Conservation (phyloP, 2,329 filamentous ascomycete genomes). For the Cladosporium sphaerospermum region DNA sequence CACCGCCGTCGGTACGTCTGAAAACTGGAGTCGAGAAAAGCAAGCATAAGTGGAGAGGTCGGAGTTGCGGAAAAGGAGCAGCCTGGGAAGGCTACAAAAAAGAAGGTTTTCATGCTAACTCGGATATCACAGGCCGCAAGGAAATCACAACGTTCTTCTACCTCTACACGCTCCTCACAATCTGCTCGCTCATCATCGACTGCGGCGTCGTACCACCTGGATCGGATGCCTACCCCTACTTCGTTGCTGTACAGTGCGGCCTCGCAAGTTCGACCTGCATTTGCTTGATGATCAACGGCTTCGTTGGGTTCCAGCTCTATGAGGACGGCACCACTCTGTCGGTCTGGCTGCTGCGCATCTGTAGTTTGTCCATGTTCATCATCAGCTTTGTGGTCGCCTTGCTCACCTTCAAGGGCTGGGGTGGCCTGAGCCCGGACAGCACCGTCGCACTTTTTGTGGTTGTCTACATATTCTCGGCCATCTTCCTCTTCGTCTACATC, state of each 20-base stretch:
- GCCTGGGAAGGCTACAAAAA: background rate
- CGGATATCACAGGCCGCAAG: conserved; percentile 49
- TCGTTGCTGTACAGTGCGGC: conserved; percentile 80
- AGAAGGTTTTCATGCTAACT: background rate
- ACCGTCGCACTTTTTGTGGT: conserved; percentile 87
- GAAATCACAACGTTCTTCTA: conserved; percentile 91
- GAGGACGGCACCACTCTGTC: conserved; percentile 92
- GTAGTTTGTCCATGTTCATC: conserved; percentile 73
- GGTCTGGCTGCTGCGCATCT: conserved; percentile 81
- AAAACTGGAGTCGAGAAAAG: too few relatives aligned
- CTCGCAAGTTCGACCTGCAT: conserved; percentile 80
- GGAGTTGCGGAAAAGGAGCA: background rate
- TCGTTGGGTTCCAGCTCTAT: conserved; percentile 96
- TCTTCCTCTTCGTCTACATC: conserved; percentile 80
- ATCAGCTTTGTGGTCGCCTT: conserved; percentile 83
- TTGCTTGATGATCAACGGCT: conserved; percentile 90
- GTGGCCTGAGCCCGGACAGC: conserved; percentile 74
- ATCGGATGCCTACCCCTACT: conserved; percentile 78
- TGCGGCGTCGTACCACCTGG: conserved; percentile 85
- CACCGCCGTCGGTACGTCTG: conserved; percentile 77
- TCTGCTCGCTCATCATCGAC: conserved; percentile 83
- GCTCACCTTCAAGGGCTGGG: conserved; percentile 89
- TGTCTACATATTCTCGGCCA: conserved; percentile 81
- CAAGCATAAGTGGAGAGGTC: background rate
- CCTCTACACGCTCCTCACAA: conserved; percentile 84